Conservation (phyloP, 495 filamentous ascomycete species). For the Penicillium chermesinum region DNA sequence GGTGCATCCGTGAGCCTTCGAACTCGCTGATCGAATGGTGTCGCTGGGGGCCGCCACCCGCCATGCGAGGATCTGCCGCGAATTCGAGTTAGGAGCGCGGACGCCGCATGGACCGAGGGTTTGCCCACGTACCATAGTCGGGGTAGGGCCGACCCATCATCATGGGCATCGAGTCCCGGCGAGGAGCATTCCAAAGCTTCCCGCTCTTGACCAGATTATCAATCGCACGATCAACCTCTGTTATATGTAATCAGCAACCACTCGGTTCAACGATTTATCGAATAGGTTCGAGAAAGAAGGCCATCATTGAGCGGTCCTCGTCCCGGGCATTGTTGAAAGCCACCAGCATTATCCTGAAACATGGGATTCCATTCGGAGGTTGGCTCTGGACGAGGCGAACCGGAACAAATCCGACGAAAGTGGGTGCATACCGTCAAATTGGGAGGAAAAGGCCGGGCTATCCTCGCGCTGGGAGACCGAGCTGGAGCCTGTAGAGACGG, state of each 20-base stretch:
- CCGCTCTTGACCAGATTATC: conserved; percentile 96
- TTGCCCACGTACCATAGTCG: conserved; percentile 46
- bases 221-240: conserved; percentile 93
- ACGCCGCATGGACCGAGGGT: conserved; percentile 9
- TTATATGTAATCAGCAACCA: conserved; percentile 33
- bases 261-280: neutral
- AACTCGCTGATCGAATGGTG: conserved; percentile 88
- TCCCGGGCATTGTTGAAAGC: neutral
- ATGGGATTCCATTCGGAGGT: too few relatives aligned
- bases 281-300: neutral
- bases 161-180: conserved; percentile 82
- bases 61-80: conserved; percentile 47
- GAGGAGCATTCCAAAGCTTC: conserved; percentile 76
- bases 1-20: conserved; percentile 66
- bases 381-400: too few relatives aligned
- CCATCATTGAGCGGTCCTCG: neutral
- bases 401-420: conserved; percentile 3
- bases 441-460: conserved; percentile 71
- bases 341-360: too few relatives aligned
- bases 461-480: conserved; percentile 76
- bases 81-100: conserved; percentile 21
- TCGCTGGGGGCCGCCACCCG: conserved; percentile 45
- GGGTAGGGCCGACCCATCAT: conserved; percentile 60
- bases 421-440: conserved; percentile 75
- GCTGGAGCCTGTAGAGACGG: conserved; percentile 57